Evolutionary conservation across 2,329 filamentous ascomycete species (phyloP).

Genomic region (Tolypocladium sp.): DNA sequence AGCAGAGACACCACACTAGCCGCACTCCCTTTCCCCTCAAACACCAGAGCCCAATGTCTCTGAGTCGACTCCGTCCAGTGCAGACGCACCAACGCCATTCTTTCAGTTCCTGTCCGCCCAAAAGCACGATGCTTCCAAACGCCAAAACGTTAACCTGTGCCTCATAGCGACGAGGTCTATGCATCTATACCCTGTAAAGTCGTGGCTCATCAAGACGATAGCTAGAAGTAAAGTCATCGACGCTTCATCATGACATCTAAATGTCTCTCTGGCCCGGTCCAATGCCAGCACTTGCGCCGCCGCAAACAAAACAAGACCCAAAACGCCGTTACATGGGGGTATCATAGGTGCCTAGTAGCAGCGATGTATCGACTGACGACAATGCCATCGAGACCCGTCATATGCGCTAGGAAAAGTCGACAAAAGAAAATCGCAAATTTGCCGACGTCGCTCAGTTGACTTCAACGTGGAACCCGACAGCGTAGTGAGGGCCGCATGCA

Average conservation of each 20-base stretch:
- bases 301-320: neutral
- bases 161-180: neutral
- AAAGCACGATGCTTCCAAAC: neutral
- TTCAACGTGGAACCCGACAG: conserved; percentile 75
- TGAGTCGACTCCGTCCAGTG: neutral
- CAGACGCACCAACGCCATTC: neutral
- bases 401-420: neutral
- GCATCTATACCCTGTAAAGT: neutral
- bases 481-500: conserved; percentile 56
- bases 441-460: conserved; percentile 25
- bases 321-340: conserved; percentile 2
- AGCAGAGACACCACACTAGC: neutral
- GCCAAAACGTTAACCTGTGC: neutral
- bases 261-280: neutral
- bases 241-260: neutral
- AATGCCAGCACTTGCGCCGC: neutral
- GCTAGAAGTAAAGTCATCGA: neutral
- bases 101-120: neutral
- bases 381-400: neutral
- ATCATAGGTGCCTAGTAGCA: conserved; percentile 1
- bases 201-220: neutral
- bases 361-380: neutral
- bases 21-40: neutral
- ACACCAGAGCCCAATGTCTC: neutral
- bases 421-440: neutral